Base-by-base conservation (phyloP, 176 grass and related monocot genomes). In the Pontederia paniculata region DNA sequence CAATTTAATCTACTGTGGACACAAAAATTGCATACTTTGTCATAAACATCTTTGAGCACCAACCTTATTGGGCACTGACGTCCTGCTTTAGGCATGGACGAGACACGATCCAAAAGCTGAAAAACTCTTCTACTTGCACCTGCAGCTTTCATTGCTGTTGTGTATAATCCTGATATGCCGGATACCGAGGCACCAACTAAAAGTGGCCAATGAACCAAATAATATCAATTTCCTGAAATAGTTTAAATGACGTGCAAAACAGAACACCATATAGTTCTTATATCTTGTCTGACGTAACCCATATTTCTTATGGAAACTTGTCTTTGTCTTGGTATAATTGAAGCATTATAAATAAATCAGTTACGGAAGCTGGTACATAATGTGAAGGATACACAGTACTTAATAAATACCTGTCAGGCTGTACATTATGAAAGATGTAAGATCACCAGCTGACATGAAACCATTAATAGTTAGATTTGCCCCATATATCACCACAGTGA, bases 381-480 rank as follows among this genome's bases (percentile, higher is more conserved):
- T 2, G 1, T 2, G 1, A 5, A 5, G 25, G 3, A 31, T 31
- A 31, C 25, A 31, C 1, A n/a, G 5, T 31, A 1, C 25, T 31
- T 1, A 31, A 31, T 5, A 2, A 31, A 31, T 88, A 98, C 93
- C 93, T 77, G 83, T 98, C 71, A 88, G 86, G 66, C 86, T 98
- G 69, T 98, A 91, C 58, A 98, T 74, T 46, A 98, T 84, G 80
- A 98, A 98, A 52, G 93, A 98, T 20, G 86, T 98, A 68, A 98
- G 93, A 77, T 73, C 88, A 74, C 93, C 86, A 67, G 77, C 83
- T 75, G 93, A 91, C 86, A 98, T 98, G 69, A 71, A 84, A 19
- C 93, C 86, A 51, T 79, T 79, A 65, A 98, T 98, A 37, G 93
- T 88, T 79, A 98, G 87, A 53, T 88, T 84, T 71, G 93, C 86